Base-by-base conservation (phyloP, 371 early-diverging fungal genomes). In the Mortierella sp. region DNA sequence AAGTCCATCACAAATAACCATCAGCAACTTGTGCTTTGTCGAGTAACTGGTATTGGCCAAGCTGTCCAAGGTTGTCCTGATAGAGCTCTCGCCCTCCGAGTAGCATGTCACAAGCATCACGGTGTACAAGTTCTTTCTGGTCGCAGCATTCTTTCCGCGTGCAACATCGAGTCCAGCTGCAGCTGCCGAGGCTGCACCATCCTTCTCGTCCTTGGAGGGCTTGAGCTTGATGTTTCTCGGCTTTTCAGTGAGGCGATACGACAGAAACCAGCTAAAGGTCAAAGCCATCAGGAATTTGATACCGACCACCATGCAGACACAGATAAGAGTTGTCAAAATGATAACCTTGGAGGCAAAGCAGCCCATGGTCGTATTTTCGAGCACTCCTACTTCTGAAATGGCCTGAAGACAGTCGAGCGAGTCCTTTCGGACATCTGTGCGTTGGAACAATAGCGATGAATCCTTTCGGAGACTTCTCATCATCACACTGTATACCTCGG, bases 21-120 rank as follows among this genome's bases (percentile, higher is more conserved):
- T 64, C 48, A 92, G 72, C 46, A 85, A 77, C 75, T 88, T 88
- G 60, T 87, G 88, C 30, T 86, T 84, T 9, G 80, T 82, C 18
- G 87, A 87, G 67, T 86, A 88, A 12, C 84, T 86, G 0, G 95
- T 95, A 37, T 84, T 81, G 25, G 93, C 90, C 23, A 97, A 85
- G 74, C 93, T 93, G 70, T 96, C 94, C 72, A 97, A 81, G 18
- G 98, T 97, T 14, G 86, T 87, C 48, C 90, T 84, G 48, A 96
- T 84, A 1, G 92, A 91, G 60, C 87, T 90, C 79, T 90, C 89
- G 68, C 93, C 90, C 75, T 95, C 95, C 12, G 91, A 91, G 75
- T 95, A 95, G 76, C 91, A 90, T 30, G 94, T 92, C 26, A 89
- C 93, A 29, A 91, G 79, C 75, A 92, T 74, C 53, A 83, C 74